phyloP scores from a whole-genome alignment of 176 grass and related monocot species.

The Oryza nivara region DNA sequence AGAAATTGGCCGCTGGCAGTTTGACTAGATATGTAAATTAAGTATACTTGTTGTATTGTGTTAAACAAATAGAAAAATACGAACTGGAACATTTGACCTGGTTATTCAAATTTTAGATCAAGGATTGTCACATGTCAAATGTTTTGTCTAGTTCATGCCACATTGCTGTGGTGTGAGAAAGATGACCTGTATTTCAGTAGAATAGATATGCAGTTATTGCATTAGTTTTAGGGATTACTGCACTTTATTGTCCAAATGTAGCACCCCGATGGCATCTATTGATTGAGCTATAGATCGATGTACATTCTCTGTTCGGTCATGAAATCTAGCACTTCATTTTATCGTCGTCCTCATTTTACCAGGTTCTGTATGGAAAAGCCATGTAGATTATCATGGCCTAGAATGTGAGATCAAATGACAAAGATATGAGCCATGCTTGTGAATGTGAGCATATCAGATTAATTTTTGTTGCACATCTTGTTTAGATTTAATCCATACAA shows the following conservation, averaged over 20 bases:
- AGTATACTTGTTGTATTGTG: neutral
- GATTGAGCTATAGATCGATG: no score
- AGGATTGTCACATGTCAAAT: neutral
- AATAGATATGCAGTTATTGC: neutral
- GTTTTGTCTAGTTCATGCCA: neutral
- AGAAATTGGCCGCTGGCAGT: neutral
- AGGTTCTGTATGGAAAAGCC: neutral
- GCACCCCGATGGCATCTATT: neutral
- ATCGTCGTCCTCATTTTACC: neutral
- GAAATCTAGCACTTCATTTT: neutral
- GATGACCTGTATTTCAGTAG: neutral
- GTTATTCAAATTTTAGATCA: conserved; percentile 6
- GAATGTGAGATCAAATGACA: neutral
- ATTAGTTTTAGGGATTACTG: neutral
- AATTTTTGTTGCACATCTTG: neutral
- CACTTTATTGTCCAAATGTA: neutral
- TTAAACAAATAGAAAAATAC: no score
- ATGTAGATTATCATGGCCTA: neutral
- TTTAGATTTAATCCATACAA: neutral
- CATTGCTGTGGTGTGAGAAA: neutral
- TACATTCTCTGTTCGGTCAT: neutral
- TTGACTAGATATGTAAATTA: neutral
- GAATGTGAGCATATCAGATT: neutral
- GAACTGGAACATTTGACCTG: neutral
- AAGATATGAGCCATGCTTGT: neutral